Evolutionary conservation across 805 yeast genomes (phyloP).

Genomic region (Candida maesae): DNA sequence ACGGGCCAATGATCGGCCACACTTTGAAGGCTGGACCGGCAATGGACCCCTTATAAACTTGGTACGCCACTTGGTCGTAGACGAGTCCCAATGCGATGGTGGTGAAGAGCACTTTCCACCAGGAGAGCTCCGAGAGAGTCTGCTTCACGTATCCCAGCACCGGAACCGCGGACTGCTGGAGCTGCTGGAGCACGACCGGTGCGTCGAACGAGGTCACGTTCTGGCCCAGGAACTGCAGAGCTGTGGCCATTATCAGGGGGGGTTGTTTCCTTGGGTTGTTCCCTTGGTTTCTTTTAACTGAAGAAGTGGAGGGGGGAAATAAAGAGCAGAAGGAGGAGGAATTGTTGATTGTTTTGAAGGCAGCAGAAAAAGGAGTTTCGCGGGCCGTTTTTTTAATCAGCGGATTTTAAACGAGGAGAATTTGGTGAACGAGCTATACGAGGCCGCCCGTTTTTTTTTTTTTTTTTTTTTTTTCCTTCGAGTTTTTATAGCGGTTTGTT

Average conservation of each 20-base stretch:
- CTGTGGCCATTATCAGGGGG: constrained; percentile 20
- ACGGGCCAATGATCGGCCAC: constrained; percentile 97
- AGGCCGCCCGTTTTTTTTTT: too few relatives aligned
- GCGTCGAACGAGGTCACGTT: constrained; percentile 18
- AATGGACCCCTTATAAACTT: constrained; percentile 76
- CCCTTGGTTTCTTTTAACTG: too few relatives aligned
- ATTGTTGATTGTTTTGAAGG: too few relatives aligned
- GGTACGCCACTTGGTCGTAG: constrained; percentile 77
- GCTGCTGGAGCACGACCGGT: constrained; percentile 9
- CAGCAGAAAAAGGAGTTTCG: too few relatives aligned
- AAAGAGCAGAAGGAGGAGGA: too few relatives aligned
- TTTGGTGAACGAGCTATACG: too few relatives aligned
- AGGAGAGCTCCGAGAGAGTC: constrained; percentile 32
- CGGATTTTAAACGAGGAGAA: too few relatives aligned
- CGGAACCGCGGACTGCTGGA: constrained; percentile 10
- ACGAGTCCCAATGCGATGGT: constrained; percentile 45
- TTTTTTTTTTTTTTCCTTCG: too few relatives aligned
- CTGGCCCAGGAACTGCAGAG: constrained; percentile 18
- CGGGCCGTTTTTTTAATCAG: too few relatives aligned
- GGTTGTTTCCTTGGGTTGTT: too few relatives aligned
- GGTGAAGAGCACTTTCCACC: constrained; percentile 51
- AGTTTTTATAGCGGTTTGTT: too few relatives aligned
- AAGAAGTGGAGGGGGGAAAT: too few relatives aligned
- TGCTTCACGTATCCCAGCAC: constrained; percentile 9
- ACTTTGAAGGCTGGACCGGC: constrained; percentile 87